Evolutionary conservation across 2,329 filamentous ascomycete species (phyloP), one percentile per base, ranked within the genome.

Genomic region (Monosporascus sp.): DNA sequence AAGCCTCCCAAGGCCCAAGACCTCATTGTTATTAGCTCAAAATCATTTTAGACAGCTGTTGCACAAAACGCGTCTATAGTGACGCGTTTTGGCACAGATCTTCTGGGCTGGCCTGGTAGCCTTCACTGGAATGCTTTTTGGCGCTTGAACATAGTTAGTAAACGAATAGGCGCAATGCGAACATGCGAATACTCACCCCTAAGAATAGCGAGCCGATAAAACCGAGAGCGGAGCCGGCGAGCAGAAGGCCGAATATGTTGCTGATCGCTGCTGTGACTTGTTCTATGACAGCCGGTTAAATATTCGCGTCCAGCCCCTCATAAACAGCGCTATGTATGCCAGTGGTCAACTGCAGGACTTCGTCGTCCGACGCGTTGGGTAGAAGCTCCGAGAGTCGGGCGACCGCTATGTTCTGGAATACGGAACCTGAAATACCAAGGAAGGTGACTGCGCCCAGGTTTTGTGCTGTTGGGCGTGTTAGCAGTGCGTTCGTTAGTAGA

Each of bases 361-460:
- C 22, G 9, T 35, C 18, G 3, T 43, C 24, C 7, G 41, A 9
- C 9, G 37, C 17, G 18, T 53, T 38, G 9, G 55, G 55, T 14
- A 57, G 50, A 14, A 35, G 50, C 7, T 15, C 31, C 22, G 22
- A 31, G 18, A 57, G 27, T 14, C 48, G 48, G 8, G 46, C 8
- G 7, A 53, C 46, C 7, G 54, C 52, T 2, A 47, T 54, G 53
- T 68, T 71, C 48, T 70, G 60, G 62, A 70, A 71, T 22, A 69
- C 63, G 3, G 58, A 56, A 15, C 66, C 68, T 18, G 63, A 62
- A 39, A 71, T 67, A 6, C 65, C 60, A 8, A 71, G 56, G 6
- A 64, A 64, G 50, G 70, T 59, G 8, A 68, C 63, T 22, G 62
- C 60, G 24, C 67, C 66, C n/a, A 60, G 59, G 7, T 66, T 57